phyloP scores from a whole-genome alignment of 345 rosid genomes.

The Sisymbrium altissimum region DNA sequence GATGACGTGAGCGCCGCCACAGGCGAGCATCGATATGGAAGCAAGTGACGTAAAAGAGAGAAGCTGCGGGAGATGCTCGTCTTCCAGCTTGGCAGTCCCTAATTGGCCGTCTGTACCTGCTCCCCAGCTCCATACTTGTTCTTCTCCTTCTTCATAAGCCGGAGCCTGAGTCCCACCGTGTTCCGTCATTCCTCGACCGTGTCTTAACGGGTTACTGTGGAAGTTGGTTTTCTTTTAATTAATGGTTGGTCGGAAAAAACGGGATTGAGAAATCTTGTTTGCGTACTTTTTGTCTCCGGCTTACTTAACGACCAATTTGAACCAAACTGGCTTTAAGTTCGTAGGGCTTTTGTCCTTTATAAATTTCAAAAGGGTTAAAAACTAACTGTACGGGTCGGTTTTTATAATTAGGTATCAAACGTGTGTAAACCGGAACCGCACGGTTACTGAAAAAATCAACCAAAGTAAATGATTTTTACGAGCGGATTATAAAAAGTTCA shows the following conservation, averaged over 20 bases:
- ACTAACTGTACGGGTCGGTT: not conserved
- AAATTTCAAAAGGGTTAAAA: no score
- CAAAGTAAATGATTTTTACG: no score
- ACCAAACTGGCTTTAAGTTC: no score
- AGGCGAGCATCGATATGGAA: constrained; percentile 62
- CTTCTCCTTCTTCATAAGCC: constrained; percentile 6
- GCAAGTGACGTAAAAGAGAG: constrained; percentile 49
- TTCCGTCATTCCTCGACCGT: not conserved
- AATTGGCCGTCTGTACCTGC: constrained; percentile 96
- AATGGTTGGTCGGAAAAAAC: no score
- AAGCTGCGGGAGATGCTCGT: constrained; percentile 74
- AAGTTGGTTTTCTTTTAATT: no score
- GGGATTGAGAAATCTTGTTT: no score
- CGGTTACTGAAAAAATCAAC: no score
- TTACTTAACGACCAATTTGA: no score
- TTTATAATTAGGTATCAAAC: not conserved
- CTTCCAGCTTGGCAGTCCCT: constrained; percentile 62
- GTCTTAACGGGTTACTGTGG: no score
- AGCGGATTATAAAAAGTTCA: no score
- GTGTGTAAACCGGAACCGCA: no score
- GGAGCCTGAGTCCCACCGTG: not conserved
- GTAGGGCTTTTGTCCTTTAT: not conserved
- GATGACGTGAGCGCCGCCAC: constrained; percentile 93
- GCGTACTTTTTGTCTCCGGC: no score
- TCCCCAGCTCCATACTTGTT: constrained; percentile 89